Percentiles rank a stretch among this genome's conserved stretches.
Conservation (phyloP, 2,329 filamentous ascomycete species). For the Fusarium oligoseptatum region DNA sequence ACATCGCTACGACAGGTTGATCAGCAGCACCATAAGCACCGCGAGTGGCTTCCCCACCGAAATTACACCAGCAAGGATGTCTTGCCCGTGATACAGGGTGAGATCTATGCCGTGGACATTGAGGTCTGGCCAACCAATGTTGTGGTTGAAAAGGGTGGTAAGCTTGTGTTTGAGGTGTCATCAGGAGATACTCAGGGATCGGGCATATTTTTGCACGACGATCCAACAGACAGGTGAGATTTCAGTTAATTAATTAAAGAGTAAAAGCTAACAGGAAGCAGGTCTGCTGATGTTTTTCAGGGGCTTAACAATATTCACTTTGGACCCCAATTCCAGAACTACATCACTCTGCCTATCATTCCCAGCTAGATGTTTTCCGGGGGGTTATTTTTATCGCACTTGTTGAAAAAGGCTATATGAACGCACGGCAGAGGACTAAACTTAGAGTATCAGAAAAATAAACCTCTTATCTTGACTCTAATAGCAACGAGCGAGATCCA, state of each 20-base stretch:
- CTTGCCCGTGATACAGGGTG: conserved; percentile 64
- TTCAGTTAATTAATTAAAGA: accelerated
- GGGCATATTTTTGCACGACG: conserved; percentile 68
- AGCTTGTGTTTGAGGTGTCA: conserved; percentile 67
- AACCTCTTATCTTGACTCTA: background rate
- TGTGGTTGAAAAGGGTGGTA: conserved; percentile 60
- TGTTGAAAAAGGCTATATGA: no score
- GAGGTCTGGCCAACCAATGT: conserved; percentile 77
- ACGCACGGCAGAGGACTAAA: background rate
- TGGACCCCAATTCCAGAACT: conserved; percentile 62
- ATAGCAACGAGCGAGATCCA: background rate
- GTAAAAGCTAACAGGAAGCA: background rate
- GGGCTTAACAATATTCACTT: conserved; percentile 69
- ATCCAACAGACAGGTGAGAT: conserved; percentile 60
- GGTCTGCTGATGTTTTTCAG: conserved; percentile 47
- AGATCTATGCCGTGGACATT: conserved; percentile 71
- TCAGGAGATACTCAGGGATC: conserved; percentile 71
- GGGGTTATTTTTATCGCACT: no score
- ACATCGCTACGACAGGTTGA: conserved; percentile 68
- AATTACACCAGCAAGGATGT: conserved; percentile 71
- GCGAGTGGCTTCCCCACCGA: conserved; percentile 66
- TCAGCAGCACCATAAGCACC: conserved; percentile 62
- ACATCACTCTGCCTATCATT: conserved; percentile 66
- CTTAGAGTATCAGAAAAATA: background rate
- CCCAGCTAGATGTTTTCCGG: conserved; percentile 46